A percentile compares a stretch with the other conserved stretches of the same genome.
These are phyloP conservation scores for Skeletonema potamos DNA, from an alignment of 108 stramenopile species.

Conservation along the genomic window DNA sequence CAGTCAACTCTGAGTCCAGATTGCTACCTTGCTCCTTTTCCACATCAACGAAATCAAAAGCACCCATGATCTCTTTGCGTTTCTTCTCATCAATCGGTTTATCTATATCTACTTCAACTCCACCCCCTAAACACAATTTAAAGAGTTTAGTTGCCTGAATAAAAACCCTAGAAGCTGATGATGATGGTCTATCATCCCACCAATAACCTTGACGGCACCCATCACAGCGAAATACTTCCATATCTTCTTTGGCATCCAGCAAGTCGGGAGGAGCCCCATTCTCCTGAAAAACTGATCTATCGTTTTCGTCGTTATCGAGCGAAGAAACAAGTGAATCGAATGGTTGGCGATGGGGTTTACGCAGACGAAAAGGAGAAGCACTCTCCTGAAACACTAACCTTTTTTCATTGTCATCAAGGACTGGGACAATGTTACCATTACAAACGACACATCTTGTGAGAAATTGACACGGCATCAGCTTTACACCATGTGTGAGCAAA, in stretches of 20 bases:
- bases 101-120: slow-evolving; percentile 58
- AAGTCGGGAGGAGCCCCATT: slow-evolving; percentile 57
- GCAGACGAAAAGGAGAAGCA: background rate
- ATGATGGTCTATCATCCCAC: slow-evolving; percentile 79
- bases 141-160: slow-evolving; percentile 66
- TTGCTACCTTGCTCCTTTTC: slow-evolving; percentile 29
- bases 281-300: slow-evolving; percentile 54
- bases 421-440: slow-evolving; percentile 73
- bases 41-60: slow-evolving; percentile 71
- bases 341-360: background rate
- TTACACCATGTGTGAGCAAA: slow-evolving; percentile 71
- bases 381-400: slow-evolving; percentile 53
- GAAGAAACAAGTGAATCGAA: background rate
- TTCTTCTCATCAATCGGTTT: slow-evolving; percentile 5
- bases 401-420: slow-evolving; percentile 52
- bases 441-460: slow-evolving; percentile 85
- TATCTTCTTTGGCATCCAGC: slow-evolving; percentile 33
- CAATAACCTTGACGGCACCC: slow-evolving; percentile 82
- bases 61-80: slow-evolving; percentile 50
- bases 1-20: slow-evolving; percentile 17
- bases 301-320: slow-evolving; percentile 34
- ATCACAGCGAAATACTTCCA: slow-evolving; percentile 74
- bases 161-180: slow-evolving; percentile 82
- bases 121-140: slow-evolving; percentile 63
- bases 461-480: slow-evolving; percentile 60